Evolutionary conservation across 139 green algal genomes (phyloP).

Genomic region (Edaphochlamys debaryana): DNA sequence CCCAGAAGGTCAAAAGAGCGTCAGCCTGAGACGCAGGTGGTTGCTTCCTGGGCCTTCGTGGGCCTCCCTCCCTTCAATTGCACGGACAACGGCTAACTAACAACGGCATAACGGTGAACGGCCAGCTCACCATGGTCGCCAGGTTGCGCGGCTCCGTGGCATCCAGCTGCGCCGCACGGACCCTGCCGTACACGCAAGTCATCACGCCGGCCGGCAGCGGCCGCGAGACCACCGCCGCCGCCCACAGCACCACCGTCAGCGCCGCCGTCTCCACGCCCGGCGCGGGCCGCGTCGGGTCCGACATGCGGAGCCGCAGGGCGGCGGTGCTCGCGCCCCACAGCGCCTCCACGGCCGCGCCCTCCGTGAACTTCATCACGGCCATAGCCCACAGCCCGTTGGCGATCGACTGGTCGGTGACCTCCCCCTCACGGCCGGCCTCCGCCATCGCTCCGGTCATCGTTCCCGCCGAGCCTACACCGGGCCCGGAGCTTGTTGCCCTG

Average conservation of each 20-base stretch:
- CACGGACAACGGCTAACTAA: no score
- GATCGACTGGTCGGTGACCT: conserved; percentile 17
- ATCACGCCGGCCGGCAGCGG: conserved; percentile 34
- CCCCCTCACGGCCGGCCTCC: background rate
- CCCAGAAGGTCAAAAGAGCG: no score
- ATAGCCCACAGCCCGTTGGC: conserved; percentile 40
- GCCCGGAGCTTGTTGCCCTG: background rate
- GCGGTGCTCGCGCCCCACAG: conserved; percentile 14
- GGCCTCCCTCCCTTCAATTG: no score
- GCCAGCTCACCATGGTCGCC: conserved; percentile 40
- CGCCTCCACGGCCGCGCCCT: background rate
- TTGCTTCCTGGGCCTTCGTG: no score
- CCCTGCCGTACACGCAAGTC: conserved; percentile 17
- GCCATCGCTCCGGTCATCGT: no score
- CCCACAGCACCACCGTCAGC: conserved; percentile 36
- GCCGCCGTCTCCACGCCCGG: conserved; percentile 1
- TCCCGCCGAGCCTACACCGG: no score
- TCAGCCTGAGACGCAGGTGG: no score
- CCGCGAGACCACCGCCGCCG: conserved; percentile 4
- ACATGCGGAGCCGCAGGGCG: background rate
- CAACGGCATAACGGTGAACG: no score
- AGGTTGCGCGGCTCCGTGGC: conserved; percentile 22
- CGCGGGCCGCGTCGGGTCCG: background rate
- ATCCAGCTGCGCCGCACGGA: background rate
- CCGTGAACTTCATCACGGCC: conserved; percentile 11